These are phyloP conservation scores for Aureobasidium mangrovei DNA, from an alignment of 2,329 filamentous ascomycete genomes.

Conservation along the genomic window DNA sequence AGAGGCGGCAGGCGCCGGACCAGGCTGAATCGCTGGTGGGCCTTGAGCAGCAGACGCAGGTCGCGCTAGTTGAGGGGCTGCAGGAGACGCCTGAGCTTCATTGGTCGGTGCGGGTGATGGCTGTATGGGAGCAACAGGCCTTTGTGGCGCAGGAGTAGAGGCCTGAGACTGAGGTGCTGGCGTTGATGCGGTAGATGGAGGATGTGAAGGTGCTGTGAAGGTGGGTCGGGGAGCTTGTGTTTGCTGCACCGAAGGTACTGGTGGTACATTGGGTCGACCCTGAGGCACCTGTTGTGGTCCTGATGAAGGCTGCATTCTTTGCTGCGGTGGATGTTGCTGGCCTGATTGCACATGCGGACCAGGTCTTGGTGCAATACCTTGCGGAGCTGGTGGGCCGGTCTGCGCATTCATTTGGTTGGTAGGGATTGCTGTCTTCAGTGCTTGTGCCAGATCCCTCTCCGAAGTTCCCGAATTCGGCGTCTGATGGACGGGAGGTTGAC, in stretches of 20 bases:
- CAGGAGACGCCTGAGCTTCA: background rate
- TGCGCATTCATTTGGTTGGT: background rate
- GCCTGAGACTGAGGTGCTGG: background rate
- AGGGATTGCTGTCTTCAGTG: slow-evolving; percentile 11
- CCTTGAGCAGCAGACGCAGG: background rate
- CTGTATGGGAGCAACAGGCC: background rate
- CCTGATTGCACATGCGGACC: background rate
- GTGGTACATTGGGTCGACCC: background rate
- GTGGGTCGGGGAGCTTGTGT: slow-evolving; percentile 7
- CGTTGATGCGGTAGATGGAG: background rate
- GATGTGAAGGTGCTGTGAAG: background rate
- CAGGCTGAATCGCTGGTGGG: background rate
- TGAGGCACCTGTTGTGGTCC: slow-evolving; percentile 5
- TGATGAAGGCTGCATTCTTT: slow-evolving; percentile 4
- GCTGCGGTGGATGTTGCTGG: background rate
- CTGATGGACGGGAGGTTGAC: background rate
- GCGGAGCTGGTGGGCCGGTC: background rate
- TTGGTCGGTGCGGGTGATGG: slow-evolving; percentile 3
- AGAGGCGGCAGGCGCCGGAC: background rate
- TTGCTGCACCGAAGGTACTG: background rate
- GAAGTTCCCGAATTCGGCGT: background rate
- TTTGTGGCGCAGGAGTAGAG: background rate
- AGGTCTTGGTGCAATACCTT: background rate
- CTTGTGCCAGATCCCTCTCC: slow-evolving; percentile 7
- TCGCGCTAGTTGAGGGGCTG: background rate